Percentiles rank a stretch among this genome's conserved stretches.
phyloP scores from a whole-genome alignment of 306 rosid genomes.

The Calophaca sinica region DNA sequence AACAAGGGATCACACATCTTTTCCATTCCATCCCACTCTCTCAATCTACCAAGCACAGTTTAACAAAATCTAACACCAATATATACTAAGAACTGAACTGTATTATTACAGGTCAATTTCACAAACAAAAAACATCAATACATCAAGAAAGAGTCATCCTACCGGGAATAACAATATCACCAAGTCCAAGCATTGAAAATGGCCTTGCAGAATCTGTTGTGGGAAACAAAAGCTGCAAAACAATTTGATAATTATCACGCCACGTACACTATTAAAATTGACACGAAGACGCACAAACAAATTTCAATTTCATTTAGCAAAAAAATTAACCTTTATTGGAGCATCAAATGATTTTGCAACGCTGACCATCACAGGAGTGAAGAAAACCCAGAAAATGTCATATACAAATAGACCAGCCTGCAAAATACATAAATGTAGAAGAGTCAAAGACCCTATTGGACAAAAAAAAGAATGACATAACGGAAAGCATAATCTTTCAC shows the following conservation, averaged over 20 bases:
- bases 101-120: constrained; percentile 16
- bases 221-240: constrained; percentile 91
- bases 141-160: constrained; percentile 42
- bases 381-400: constrained; percentile 99
- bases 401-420: constrained; percentile 98
- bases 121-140: not conserved
- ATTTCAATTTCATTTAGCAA: constrained; percentile 36
- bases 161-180: constrained; percentile 99
- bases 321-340: constrained; percentile 86
- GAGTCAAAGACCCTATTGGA: constrained; percentile 39
- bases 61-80: constrained; percentile 21
- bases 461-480: not conserved
- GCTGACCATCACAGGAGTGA: constrained; percentile 99
- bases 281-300: constrained; percentile 19
- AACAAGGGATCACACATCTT: not conserved
- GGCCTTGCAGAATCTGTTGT: constrained; percentile 87
- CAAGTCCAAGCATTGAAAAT: constrained; percentile 99
- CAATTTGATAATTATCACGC: constrained; percentile 20
- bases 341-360: constrained; percentile 99
- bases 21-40: constrained; percentile 14
- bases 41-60: constrained; percentile 23
- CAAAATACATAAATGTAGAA: constrained; percentile 32
- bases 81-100: constrained; percentile 24
- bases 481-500: constrained; percentile 3
- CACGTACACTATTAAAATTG: not conserved